Base-by-base conservation (phyloP, 2,329 filamentous ascomycete genomes). In the Fusarium sp. region DNA sequence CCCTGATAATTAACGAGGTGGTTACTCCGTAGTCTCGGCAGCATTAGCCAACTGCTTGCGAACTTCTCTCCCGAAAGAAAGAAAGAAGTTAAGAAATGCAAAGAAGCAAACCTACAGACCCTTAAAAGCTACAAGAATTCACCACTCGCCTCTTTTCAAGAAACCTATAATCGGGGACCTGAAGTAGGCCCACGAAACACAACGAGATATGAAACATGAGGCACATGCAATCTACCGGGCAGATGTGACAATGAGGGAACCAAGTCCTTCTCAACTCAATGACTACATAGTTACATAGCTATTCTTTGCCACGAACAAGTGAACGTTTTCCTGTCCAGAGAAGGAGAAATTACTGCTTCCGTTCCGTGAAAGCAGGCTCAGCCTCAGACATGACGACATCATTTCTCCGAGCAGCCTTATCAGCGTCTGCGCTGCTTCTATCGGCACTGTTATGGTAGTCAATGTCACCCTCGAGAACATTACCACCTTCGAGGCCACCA, bases 341-440 rank as follows among this genome's bases (percentile, higher is more conserved):
- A 40, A 16, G 6, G 16, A 64, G 51, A 11, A 64, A 58, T 53
- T 44, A 72, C 36, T 66, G 51, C 49, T 59, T 71, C 3, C 27
- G 40, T 20, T 69, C 69, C 5, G 35, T 11, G 0, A 57, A 17
- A 27, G 64, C 3, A 6, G 33, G 46, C 56, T 71, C 67, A 51
- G 27, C 22, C 60, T 63, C 66, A 58, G 57, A 10, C 62, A 44
- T 49, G 2, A 17, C 1, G 0, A 17, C 33, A 16, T 40, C 62
- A 36, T 38, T 60, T 17, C 60, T 62, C 20, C 24, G 27, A 24
- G 46, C 62, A 46, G 16, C 69, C 66, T 73, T 72, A 1, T 29
- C 72, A 11, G 38, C 72, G 2, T 73, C 72, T 7, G 53, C 20
- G 2, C 72, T 75, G n/a, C 70, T 70, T 44, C 58, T 31, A 27